A percentile compares a stretch with the other conserved stretches of the same genome.
These are phyloP conservation scores for Bolboschoenoplectus hybrid DNA, from an alignment of 202 grass and related monocot genomes.

Conservation along the genomic window DNA sequence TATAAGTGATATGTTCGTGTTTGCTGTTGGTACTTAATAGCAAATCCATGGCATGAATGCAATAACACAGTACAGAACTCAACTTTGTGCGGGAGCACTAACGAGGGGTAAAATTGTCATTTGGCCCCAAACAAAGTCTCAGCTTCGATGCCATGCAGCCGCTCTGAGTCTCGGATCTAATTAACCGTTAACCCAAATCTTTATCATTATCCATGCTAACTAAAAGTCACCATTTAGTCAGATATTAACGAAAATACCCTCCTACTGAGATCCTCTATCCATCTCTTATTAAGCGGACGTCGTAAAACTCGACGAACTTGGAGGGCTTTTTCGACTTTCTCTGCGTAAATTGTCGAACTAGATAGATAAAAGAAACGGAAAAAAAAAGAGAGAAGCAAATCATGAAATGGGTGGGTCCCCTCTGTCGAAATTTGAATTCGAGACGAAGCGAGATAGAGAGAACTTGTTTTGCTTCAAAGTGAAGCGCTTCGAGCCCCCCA, in stretches of 20 bases:
- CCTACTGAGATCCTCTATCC: neutral
- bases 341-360: conserved; percentile 44
- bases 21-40: neutral
- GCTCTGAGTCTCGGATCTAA: conserved; percentile 30
- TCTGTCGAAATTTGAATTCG: conserved; percentile 69
- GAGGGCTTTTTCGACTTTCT: conserved; percentile 41
- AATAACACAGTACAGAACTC: neutral
- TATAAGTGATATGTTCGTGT: no score
- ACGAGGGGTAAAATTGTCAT: conserved; percentile 52
- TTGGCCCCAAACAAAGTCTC: neutral
- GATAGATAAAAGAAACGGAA: neutral
- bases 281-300: neutral
- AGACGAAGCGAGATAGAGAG: conserved; percentile 45
- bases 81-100: conserved; percentile 51
- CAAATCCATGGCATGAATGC: conserved; percentile 9
- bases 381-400: conserved; percentile 33
- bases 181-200: conserved; percentile 50
- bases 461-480: conserved; percentile 34
- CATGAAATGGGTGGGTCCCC: conserved; percentile 39
- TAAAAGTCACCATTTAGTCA: neutral
- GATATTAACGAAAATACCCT: conserved; percentile 24
- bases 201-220: neutral
- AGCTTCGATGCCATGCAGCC: conserved; percentile 41
- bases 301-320: neutral
- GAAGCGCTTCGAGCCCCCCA: conserved; percentile 26